Evolutionary conservation across 305 asterid genomes (phyloP).

Genomic region (Striga hermonthica): DNA sequence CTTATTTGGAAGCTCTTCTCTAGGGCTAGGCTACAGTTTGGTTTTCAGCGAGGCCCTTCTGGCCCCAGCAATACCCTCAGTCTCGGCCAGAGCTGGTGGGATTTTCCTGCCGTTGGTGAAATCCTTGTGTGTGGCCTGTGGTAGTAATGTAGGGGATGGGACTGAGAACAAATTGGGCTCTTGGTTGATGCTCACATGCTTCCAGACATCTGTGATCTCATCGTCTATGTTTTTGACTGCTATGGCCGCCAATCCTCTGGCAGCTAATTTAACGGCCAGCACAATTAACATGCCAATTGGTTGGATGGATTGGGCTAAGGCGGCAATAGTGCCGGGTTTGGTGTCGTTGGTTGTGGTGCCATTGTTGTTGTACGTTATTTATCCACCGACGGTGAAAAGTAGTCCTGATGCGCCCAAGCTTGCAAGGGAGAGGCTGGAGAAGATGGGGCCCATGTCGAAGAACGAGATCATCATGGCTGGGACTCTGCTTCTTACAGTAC

Average conservation of each 20-base stretch:
- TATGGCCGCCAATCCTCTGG: constrained; percentile 96
- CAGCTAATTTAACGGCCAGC: constrained; percentile 69
- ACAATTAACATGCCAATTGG: constrained; percentile 74
- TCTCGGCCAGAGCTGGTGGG: constrained; percentile 95
- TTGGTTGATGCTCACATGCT: constrained; percentile 93
- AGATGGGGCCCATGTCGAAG: constrained; percentile 77
- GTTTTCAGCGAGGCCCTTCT: constrained; percentile 92
- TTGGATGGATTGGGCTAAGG: constrained; percentile 99
- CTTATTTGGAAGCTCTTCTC: constrained; percentile 78
- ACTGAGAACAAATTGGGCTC: constrained; percentile 89
- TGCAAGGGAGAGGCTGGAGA: constrained; percentile 56
- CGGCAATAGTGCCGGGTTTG: constrained; percentile 88
- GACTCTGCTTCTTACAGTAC: constrained; percentile 64
- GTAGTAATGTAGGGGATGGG: constrained; percentile 91
- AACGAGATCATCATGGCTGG: constrained; percentile 71
- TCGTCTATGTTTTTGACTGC: constrained; percentile 95
- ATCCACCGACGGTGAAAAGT: constrained; percentile 62
- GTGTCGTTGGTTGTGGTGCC: constrained; percentile 83
- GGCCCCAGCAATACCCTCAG: constrained; percentile 96
- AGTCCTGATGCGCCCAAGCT: constrained; percentile 81
- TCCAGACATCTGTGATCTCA: constrained; percentile 92
- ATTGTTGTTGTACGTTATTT: constrained; percentile 41
- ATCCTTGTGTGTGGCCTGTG: constrained; percentile 87
- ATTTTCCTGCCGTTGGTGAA: constrained; percentile 87
- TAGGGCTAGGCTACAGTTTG: constrained; percentile 87